Evolutionary conservation across 2,329 filamentous ascomycete species (phyloP), one percentile per base, ranked within the genome.

Genomic region (Phyllachora maydis): DNA sequence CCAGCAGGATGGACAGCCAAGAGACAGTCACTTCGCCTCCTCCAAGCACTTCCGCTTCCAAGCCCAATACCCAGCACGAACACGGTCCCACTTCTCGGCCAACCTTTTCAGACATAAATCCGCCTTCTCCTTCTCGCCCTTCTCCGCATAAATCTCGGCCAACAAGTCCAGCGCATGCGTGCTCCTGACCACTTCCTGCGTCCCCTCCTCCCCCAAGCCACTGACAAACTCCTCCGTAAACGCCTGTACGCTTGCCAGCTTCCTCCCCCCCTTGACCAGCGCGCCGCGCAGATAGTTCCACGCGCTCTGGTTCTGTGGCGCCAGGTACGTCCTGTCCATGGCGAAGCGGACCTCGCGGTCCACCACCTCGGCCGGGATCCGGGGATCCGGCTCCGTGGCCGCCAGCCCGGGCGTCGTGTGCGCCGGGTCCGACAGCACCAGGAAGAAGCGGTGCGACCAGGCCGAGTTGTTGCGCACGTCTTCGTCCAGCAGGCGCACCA

Each of bases 381-480:
- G 46, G 4, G 55, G 48, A 34, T 72, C 67, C 26, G 47, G 41
- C 27, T 57, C 53, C 1, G 58, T 64, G 3, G 62, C 54, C 14
- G 51, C 51, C 6, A 45, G 43, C n/a, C 42, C 52, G 4, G 48
- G 37, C 0, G 61, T 67, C 8, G 53, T 50, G 13, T 50, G 37
- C 2, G 35, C 52, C 11, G 58, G 72, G 55, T 61, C 54, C 43
- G 64, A 62, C 34, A 93, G 91, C 11, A 85, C 68, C n/a, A 95
- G 45, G 45, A 85, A 92, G 58, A 88, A 95, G 24, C 88, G 72
- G 54, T 98, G 85, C 34, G 85, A 90, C 88, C 88, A 98, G 10
- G 85, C 88, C 21, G 77, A 88, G 47, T 98, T 98, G 53, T 98
- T 98, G 39, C 83, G 65, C 29, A 95, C 69, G 46, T 98, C 88